A percentile compares a stretch with the other conserved stretches of the same genome.
Evolutionary conservation across 176 grass and related monocot species (phyloP).

Genomic region (Avena eriantha): DNA sequence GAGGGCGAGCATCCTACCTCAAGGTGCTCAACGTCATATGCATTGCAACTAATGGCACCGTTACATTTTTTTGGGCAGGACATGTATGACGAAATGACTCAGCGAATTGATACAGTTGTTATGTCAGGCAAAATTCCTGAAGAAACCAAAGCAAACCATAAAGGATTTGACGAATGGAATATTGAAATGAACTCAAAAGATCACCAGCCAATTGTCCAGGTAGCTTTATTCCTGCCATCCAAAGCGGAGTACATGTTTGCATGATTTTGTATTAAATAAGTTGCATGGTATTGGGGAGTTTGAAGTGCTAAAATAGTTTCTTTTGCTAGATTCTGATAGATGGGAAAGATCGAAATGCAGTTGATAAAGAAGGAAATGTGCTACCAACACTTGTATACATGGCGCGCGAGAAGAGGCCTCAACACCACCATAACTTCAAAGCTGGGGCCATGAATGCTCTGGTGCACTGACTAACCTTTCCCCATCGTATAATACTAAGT

Average conservation of each 20-base stretch:
- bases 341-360: constrained; percentile 47
- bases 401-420: constrained; percentile 81
- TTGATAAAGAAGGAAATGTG: constrained; percentile 43
- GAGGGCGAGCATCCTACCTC: background rate
- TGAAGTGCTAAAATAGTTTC: background rate
- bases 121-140: constrained; percentile 54
- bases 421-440: constrained; percentile 83
- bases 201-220: constrained; percentile 80
- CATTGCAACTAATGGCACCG: background rate
- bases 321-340: constrained; percentile 67
- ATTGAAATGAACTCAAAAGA: constrained; percentile 30
- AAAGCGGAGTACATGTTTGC: background rate
- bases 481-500: background rate
- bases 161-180: constrained; percentile 76
- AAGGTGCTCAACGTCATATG: background rate
- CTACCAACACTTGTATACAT: constrained; percentile 89
- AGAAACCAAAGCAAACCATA: constrained; percentile 56
- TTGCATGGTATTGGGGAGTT: background rate
- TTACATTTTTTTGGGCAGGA: constrained; percentile 39
- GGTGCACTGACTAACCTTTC: constrained; percentile 42
- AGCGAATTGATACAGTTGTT: constrained; percentile 47
- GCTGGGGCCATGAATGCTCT: constrained; percentile 87
- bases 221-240: constrained; percentile 12
- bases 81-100: constrained; percentile 62
- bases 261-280: background rate